These are phyloP conservation scores for Bolboschoenoplectus hybrid DNA, from an alignment of 202 grass and related monocot genomes.

Conservation along the genomic window DNA sequence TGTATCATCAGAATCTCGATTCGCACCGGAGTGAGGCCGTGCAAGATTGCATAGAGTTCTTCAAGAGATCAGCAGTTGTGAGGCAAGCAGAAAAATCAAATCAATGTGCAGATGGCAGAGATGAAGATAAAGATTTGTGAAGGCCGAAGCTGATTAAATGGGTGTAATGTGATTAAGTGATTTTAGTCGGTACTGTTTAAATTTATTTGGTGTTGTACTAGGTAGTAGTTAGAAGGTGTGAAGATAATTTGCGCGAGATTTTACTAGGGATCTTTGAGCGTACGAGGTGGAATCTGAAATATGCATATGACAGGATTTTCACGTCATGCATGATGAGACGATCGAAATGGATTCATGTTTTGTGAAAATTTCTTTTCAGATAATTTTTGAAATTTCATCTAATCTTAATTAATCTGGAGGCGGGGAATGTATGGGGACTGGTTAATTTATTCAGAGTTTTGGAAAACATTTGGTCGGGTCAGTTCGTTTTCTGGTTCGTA, in stretches of 20 bases:
- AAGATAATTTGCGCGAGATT: too few relatives aligned
- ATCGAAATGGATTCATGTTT: not conserved
- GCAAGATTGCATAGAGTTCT: conserved; percentile 91
- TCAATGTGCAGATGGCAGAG: conserved; percentile 13
- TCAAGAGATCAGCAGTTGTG: conserved; percentile 77
- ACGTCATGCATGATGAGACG: too few relatives aligned
- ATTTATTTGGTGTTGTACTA: not conserved
- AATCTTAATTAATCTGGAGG: not conserved
- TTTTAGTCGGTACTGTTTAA: not conserved
- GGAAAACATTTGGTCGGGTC: not conserved
- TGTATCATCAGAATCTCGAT: conserved; percentile 46
- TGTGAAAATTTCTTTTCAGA: not conserved
- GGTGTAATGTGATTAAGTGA: not conserved
- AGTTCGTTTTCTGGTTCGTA: too few relatives aligned
- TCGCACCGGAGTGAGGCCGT: conserved; percentile 87
- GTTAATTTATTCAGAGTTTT: not conserved
- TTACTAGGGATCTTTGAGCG: too few relatives aligned
- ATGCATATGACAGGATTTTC: not conserved
- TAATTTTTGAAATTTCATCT: not conserved
- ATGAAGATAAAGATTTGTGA: conserved; percentile 21
- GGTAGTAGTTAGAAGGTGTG: not conserved
- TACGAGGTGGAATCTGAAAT: not conserved
- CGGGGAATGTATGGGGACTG: not conserved
- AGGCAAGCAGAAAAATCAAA: conserved; percentile 6
- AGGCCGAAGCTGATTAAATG: not conserved